These are phyloP conservation scores for Metschnikowia chrysomelidarum DNA, from an alignment of 805 yeast genomes.

Conservation along the genomic window DNA sequence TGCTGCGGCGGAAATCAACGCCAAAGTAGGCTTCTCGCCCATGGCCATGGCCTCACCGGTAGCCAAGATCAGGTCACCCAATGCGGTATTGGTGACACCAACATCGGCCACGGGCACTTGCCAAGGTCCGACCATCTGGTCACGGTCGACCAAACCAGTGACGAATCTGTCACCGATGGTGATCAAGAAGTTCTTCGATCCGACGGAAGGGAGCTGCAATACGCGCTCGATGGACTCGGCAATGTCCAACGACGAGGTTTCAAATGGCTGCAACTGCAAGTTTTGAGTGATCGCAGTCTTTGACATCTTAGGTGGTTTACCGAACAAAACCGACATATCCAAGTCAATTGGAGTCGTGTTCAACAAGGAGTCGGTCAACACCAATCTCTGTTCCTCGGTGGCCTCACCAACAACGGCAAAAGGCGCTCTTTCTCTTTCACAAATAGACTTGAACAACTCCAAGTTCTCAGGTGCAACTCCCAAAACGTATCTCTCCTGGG, in stretches of 20 bases:
- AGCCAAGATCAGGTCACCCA: conserved; percentile 64
- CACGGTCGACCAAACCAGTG: conserved; percentile 94
- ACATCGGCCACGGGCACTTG: conserved; percentile 99
- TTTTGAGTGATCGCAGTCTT: conserved; percentile 66
- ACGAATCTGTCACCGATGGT: conserved; percentile 99
- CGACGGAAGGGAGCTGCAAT: conserved; percentile 87
- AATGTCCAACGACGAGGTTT: conserved; percentile 36
- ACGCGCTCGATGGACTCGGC: conserved; percentile 77
- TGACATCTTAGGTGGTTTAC: conserved; percentile 96
- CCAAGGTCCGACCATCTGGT: conserved; percentile 99
- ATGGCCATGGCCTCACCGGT: conserved; percentile 98
- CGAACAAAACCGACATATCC: conserved; percentile 92
- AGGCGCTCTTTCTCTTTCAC: conserved; percentile 95
- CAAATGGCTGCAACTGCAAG: conserved; percentile 45
- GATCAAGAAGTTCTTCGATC: conserved; percentile 88
- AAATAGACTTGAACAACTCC: conserved; percentile 67
- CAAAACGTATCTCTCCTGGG: conserved; percentile 95
- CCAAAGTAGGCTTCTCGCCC: conserved; percentile 95
- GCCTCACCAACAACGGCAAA: conserved; percentile 95
- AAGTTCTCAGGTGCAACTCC: conserved; percentile 84
- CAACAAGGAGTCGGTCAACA: conserved; percentile 75
- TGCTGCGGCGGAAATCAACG: conserved; percentile 83
- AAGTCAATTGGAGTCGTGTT: conserved; percentile 89
- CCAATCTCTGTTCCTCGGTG: conserved; percentile 77
- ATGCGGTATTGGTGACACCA: conserved; percentile 90